Evolutionary conservation across 1,284 basidiomycete species (phyloP).

Genomic region (Wallemia mellicola): DNA sequence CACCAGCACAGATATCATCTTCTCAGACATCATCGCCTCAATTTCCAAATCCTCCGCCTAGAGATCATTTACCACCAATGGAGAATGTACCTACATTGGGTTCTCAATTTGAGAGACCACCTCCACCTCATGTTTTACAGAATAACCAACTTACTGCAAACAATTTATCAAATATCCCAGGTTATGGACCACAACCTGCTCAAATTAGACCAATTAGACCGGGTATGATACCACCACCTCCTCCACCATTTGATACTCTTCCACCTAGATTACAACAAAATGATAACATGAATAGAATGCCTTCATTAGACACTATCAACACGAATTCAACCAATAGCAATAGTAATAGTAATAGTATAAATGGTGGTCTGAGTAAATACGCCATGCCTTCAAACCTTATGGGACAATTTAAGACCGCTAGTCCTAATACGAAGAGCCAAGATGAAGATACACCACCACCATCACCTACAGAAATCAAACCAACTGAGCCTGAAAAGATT

Average conservation of each 20-base stretch:
- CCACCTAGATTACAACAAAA: neutral
- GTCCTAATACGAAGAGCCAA: no score
- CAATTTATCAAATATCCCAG: neutral
- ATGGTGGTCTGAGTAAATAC: no score
- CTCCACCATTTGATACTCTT: neutral
- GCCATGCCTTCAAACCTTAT: neutral
- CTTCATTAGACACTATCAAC: neutral
- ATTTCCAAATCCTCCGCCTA: neutral
- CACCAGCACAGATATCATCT: neutral
- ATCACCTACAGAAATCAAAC: conserved; percentile 30
- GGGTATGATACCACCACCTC: neutral
- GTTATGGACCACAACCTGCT: neutral
- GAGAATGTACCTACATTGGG: neutral
- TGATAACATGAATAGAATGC: neutral
- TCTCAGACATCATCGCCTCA: neutral
- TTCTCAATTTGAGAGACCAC: neutral
- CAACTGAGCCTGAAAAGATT: conserved; percentile 28
- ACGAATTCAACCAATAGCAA: neutral
- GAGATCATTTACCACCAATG: neutral
- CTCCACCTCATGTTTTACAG: neutral
- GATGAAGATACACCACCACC: conserved; percentile 32
- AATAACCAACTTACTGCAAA: neutral
- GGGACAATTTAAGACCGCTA: neutral
- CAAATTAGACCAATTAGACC: neutral
- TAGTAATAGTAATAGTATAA: neutral